Conservation (phyloP, 1,139 yeast genomes). For the Scheffersomyces illinoinensis region DNA sequence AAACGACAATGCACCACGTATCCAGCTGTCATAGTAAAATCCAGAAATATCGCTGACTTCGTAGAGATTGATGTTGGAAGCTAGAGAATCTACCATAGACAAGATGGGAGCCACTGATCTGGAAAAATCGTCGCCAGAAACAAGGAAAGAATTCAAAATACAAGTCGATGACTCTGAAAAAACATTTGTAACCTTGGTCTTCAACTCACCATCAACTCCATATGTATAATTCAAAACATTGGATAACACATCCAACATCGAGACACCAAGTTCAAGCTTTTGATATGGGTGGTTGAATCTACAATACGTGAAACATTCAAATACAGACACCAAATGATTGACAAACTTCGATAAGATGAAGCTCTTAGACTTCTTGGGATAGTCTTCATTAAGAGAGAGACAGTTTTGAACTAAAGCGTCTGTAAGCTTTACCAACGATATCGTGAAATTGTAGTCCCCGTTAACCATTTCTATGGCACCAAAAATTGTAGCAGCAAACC, state of each 20-base stretch:
- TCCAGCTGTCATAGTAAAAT: conserved; percentile 45
- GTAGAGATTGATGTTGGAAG: conserved; percentile 35
- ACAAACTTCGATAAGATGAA: conserved; percentile 58
- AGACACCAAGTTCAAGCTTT: conserved; percentile 61
- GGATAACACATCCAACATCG: conserved; percentile 56
- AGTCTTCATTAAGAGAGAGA: conserved; percentile 38
- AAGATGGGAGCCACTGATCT: conserved; percentile 61
- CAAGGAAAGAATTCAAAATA: conserved; percentile 59
- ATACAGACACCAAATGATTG: conserved; percentile 60
- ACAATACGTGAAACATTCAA: conserved; percentile 77
- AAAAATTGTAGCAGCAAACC: conserved; percentile 59
- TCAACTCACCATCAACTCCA: conserved; percentile 50
- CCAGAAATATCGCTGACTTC: conserved; percentile 46
- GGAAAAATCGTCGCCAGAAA: conserved; percentile 48
- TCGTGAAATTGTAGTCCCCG: conserved; percentile 67
- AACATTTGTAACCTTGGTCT: conserved; percentile 47
- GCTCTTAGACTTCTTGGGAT: conserved; percentile 47
- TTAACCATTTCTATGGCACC: conserved; percentile 74
- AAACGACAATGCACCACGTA: conserved; percentile 40
- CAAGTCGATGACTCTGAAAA: conserved; percentile 49
- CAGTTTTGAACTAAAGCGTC: conserved; percentile 57
- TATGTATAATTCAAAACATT: conserved; percentile 56
- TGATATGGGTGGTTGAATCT: conserved; percentile 58
- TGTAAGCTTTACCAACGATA: conserved; percentile 57
- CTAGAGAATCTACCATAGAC: conserved; percentile 49